A percentile compares a stretch with the other conserved stretches of the same genome.
Conservation (phyloP, 495 filamentous ascomycete species). For the Aspergillus nanangensis region DNA sequence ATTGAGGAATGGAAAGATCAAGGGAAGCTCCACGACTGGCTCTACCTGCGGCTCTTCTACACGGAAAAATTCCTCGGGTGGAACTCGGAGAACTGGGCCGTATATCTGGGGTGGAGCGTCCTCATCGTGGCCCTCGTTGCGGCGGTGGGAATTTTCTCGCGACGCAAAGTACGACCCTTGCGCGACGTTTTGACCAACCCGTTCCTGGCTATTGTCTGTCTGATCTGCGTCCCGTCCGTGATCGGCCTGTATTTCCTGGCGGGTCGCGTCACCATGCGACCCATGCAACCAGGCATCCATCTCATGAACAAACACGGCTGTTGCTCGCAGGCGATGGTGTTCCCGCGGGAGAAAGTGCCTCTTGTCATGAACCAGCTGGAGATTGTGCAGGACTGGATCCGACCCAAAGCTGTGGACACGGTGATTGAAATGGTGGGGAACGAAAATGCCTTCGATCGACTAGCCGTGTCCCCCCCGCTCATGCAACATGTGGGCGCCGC, state of each 20-base stretch:
- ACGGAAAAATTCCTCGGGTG: conserved; percentile 52
- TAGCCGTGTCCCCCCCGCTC: conserved; percentile 21
- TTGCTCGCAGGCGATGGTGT: conserved; percentile 35
- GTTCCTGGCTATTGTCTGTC: conserved; percentile 18
- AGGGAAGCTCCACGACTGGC: conserved; percentile 22
- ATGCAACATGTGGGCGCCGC: conserved; percentile 28
- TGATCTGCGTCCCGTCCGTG: conserved; percentile 25
- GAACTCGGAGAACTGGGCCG: conserved; percentile 48
- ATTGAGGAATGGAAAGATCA: conserved; percentile 24
- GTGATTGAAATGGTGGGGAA: conserved; percentile 18
- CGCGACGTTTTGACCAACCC: conserved; percentile 20
- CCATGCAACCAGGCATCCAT: conserved; percentile 25
- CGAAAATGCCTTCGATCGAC: conserved; percentile 12
- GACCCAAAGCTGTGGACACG: conserved; percentile 16
- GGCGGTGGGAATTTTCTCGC: conserved; percentile 11
- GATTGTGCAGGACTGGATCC: conserved; percentile 6
- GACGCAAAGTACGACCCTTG: conserved; percentile 10
- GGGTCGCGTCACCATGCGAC: conserved; percentile 34
- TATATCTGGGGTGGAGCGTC: conserved; percentile 34
- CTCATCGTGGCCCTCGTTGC: conserved; percentile 14
- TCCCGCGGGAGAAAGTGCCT: conserved; percentile 21
- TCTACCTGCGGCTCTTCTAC: conserved; percentile 58
- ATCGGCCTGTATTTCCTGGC: conserved; percentile 33
- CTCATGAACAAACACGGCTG: conserved; percentile 32
- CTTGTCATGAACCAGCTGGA: conserved; percentile 16